Conservation (phyloP, 371 early-diverging fungal genomes). For the Mortierella sp. region DNA sequence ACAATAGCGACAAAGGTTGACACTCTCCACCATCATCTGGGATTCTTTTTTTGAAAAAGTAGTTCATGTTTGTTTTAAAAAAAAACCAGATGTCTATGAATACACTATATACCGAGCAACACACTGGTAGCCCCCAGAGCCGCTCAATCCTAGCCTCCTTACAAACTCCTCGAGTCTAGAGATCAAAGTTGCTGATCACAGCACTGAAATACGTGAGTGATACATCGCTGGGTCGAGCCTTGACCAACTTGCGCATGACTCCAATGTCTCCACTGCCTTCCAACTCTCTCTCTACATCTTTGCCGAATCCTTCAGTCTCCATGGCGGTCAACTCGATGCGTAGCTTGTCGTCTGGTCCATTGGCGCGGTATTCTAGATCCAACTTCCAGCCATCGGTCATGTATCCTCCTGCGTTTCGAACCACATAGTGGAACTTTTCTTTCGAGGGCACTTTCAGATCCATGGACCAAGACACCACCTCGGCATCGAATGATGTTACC, state of each 20-base stretch:
- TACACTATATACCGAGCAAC: no score
- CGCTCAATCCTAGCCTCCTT: no score
- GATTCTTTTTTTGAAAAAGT: no score
- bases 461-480: slow-evolving; percentile 72
- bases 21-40: no score
- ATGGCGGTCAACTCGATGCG: slow-evolving; percentile 64
- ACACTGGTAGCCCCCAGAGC: no score
- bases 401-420: slow-evolving; percentile 75
- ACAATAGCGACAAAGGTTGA: no score
- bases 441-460: slow-evolving; percentile 55
- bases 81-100: no score
- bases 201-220: slow-evolving; percentile 65
- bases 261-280: slow-evolving; percentile 60
- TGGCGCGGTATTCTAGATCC: slow-evolving; percentile 55
- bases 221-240: slow-evolving; percentile 67
- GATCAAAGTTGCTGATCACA: slow-evolving; percentile 23
- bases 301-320: slow-evolving; percentile 63
- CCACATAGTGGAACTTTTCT: slow-evolving; percentile 59
- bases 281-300: slow-evolving; percentile 61
- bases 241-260: slow-evolving; percentile 61
- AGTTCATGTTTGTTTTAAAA: no score
- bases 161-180: no score
- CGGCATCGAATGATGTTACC: slow-evolving; percentile 70
- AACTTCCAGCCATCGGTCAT: slow-evolving; percentile 67
- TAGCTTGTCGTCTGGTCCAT: slow-evolving; percentile 54